Conservation (phyloP, 306 rosid species). For the Cucurbita maxima region DNA sequence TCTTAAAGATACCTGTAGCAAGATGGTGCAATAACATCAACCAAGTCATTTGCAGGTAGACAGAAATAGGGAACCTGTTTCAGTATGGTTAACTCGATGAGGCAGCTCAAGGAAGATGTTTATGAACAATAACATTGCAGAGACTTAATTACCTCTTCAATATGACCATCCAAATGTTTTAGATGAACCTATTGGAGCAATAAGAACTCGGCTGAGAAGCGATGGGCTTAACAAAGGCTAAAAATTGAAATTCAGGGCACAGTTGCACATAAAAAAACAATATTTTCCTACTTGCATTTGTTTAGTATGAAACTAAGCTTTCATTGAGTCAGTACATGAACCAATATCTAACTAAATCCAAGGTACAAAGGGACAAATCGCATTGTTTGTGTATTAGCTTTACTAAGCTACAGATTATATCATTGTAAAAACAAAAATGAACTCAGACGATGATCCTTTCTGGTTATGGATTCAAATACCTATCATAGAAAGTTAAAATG, state of each 20-base stretch:
- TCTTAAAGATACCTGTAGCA: slow-evolving; percentile 62
- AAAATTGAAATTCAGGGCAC: neutral
- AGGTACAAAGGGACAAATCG: neutral
- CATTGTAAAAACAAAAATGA: neutral
- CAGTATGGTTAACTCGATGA: slow-evolving; percentile 23
- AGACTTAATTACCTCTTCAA: slow-evolving; percentile 59
- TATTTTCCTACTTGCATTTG: neutral
- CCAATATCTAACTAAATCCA: neutral
- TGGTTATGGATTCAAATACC: neutral
- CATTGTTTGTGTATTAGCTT: neutral
- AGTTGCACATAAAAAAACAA: neutral
- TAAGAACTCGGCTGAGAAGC: slow-evolving; percentile 1
- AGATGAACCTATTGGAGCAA: slow-evolving; percentile 47
- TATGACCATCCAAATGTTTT: slow-evolving; percentile 93
- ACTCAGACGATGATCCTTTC: neutral
- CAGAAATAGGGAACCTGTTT: slow-evolving; percentile 96
- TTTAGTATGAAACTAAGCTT: neutral
- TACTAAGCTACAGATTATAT: neutral
- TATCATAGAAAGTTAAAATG: neutral
- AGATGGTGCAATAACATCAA: slow-evolving; percentile 96
- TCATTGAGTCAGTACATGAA: neutral
- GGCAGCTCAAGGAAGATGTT: slow-evolving; percentile 16
- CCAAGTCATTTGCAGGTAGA: slow-evolving; percentile 92
- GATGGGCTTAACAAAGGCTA: neutral
- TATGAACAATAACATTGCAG: neutral